Evolutionary conservation across 2,329 filamentous ascomycete species (phyloP), one percentile per base, ranked within the genome.

Genomic region (Xylariaceae sp.): DNA sequence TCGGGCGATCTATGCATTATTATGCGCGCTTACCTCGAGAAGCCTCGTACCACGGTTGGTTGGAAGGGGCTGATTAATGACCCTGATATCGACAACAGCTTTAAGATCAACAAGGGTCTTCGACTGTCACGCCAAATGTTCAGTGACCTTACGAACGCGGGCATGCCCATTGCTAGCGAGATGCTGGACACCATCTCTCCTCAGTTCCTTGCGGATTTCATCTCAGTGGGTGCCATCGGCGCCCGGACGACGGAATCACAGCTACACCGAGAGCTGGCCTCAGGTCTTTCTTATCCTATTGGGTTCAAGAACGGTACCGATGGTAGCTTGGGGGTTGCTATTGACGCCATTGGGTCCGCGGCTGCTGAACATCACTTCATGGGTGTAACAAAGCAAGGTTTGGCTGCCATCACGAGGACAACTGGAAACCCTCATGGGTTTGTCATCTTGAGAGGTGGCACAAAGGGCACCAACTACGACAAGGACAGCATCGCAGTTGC

Each of bases 41-140:
- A 98, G 79, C 93, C 93, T 34, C 85, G 93, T 50, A 98, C 93
- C 40, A 98, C 93, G 0, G 91, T 98, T 40, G 93, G 93, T 65
- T 98, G 93, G 93, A 98, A 98, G 74, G 93, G 93, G 42, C 77
- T 98, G 67, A 96, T 98, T 78, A 98, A 98, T 71, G 93, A 98
- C 68, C 93, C 93, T 2, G 91, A 97, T 62, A 95, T 98, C 66
- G 89, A 98, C 69, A 85, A 93, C 67, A 93, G 86, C 64, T 98
- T 87, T 85, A 82, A 95, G 74, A 98, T 98, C 76, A 98, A 98
- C 82, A 97, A 97, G 78, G 93, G 93, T 42, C 79, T 98, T 45
- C 83, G 89, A 22, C 83, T 95, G 46, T 92, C 88, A n/a, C 81
- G 93, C 59, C 86, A 95, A 72, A 79, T 98, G 64, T 98, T 96